phyloP scores from a whole-genome alignment of 225 moss, liverwort and hornwort species.

The Asterella californica region DNA sequence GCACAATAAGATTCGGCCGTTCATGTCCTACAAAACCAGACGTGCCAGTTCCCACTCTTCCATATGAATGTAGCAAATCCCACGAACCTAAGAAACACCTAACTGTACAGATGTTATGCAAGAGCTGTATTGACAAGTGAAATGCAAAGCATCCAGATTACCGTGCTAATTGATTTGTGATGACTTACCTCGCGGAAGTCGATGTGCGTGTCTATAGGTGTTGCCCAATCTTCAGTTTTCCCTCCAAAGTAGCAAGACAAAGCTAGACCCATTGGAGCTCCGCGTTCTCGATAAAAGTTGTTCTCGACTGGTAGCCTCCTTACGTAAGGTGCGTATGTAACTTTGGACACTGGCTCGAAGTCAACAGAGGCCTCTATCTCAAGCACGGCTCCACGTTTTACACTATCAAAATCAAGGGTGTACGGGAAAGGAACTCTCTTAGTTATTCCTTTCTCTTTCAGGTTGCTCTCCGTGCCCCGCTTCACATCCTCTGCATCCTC shows the following conservation, averaged over 20 bases:
- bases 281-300: slow-evolving; percentile 14
- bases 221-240: slow-evolving; percentile 41
- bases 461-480: background rate
- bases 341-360: slow-evolving; percentile 32
- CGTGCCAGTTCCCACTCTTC: background rate
- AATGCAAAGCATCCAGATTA: background rate
- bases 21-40: background rate
- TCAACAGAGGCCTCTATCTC: slow-evolving; percentile 37
- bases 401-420: slow-evolving; percentile 11
- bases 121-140: background rate
- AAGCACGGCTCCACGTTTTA: slow-evolving; percentile 25
- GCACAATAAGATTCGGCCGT: background rate
- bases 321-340: slow-evolving; percentile 8
- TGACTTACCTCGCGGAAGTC: slow-evolving; percentile 35
- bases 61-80: background rate
- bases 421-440: slow-evolving; percentile 3
- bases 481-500: background rate
- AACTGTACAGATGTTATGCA: background rate
- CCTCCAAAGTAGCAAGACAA: slow-evolving; percentile 45
- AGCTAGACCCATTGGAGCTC: slow-evolving; percentile 25
- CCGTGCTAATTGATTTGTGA: background rate
- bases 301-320: background rate
- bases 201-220: slow-evolving; percentile 33
- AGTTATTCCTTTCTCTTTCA: background rate
- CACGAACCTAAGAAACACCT: background rate